phyloP scores from a whole-genome alignment of 306 rosid genomes.

The Astragalus membranaceus region DNA sequence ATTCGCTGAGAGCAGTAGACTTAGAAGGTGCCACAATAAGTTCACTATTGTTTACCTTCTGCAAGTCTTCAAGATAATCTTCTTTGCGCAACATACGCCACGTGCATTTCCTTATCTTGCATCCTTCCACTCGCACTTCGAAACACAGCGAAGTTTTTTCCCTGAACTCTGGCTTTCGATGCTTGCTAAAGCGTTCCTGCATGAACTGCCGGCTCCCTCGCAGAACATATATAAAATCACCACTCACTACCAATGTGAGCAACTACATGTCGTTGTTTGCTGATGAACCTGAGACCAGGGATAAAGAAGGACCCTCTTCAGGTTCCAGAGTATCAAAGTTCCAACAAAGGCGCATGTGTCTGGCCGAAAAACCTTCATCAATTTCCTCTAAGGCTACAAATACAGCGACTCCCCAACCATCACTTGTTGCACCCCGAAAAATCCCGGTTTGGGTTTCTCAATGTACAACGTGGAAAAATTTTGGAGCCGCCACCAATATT shows the following conservation, averaged over 20 bases:
- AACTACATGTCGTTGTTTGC: neutral
- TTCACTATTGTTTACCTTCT: neutral
- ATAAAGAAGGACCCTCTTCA: neutral
- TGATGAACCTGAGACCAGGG: neutral
- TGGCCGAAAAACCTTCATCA: neutral
- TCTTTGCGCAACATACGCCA: neutral
- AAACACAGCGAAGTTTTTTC: neutral
- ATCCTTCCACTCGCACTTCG: neutral
- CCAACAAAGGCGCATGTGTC: neutral
- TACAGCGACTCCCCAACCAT: neutral
- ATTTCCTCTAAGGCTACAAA: neutral
- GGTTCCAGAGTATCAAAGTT: neutral
- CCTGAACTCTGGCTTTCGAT: neutral
- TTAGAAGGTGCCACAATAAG: neutral
- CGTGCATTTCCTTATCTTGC: neutral
- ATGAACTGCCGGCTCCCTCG: neutral
- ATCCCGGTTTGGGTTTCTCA: too few species aligned
- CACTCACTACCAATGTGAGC: neutral
- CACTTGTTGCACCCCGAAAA: too few species aligned
- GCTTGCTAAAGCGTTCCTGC: neutral
- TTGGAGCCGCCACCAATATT: too few species aligned
- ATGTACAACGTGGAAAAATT: too few species aligned
- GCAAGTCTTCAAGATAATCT: neutral
- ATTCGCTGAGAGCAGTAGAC: neutral
- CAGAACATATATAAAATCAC: slow-evolving; percentile 4